A percentile compares a stretch with the other conserved stretches of the same genome.
Conservation (phyloP, 441 rosid species). For the Bocquillonia castaneifolia region DNA sequence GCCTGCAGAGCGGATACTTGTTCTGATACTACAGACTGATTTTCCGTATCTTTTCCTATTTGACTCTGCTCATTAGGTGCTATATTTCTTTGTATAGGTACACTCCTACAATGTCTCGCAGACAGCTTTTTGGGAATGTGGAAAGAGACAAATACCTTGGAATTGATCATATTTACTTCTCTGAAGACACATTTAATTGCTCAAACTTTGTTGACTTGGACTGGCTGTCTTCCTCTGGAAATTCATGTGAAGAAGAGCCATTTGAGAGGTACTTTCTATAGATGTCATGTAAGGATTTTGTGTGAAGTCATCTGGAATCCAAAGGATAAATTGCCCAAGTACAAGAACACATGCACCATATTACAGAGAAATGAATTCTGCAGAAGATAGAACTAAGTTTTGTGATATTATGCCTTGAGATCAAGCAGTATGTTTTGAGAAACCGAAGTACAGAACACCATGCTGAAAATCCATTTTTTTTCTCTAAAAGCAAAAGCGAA, state of each 20-base stretch:
- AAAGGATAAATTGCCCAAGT: not conserved
- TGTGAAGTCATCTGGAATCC: constrained; percentile 10
- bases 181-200: constrained; percentile 51
- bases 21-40: not conserved
- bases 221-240: constrained; percentile 82
- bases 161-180: constrained; percentile 45
- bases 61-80: constrained; percentile 13
- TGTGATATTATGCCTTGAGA: not conserved
- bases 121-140: constrained; percentile 62
- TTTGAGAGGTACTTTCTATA: constrained; percentile 58
- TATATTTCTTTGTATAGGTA: constrained; percentile 37
- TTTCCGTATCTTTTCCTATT: not conserved
- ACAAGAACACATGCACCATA: not conserved
- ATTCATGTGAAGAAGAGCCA: constrained; percentile 63
- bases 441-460: not conserved
- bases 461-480: not conserved
- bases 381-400: not conserved
- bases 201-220: constrained; percentile 87
- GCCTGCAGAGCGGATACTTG: not conserved
- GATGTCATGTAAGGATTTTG: not conserved
- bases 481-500: not conserved
- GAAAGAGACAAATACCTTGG: constrained; percentile 48
- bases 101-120: constrained; percentile 56
- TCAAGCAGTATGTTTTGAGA: not conserved
- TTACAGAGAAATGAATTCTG: not conserved